A percentile compares a stretch with the other conserved stretches of the same genome.
phyloP scores from a whole-genome alignment of 1,284 basidiomycete species.

The Leccinum pachyderme region DNA sequence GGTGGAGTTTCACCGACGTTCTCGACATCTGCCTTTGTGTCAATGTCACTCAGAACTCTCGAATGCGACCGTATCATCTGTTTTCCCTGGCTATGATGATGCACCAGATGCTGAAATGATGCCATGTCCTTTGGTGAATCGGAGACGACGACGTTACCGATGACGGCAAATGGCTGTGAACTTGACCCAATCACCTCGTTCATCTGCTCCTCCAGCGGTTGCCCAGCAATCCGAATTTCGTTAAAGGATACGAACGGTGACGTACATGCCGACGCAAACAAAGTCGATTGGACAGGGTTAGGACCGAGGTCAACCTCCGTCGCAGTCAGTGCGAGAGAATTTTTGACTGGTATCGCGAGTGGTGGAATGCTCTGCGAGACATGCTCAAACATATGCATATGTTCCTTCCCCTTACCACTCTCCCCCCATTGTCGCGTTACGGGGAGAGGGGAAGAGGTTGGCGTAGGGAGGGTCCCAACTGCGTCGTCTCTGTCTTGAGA shows the following conservation, averaged over 20 bases:
- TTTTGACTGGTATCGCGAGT: background rate
- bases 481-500: background rate
- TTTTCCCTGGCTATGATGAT: constrained; percentile 1
- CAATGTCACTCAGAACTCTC: background rate
- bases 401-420: constrained; percentile 7
- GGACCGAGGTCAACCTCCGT: constrained; percentile 5
- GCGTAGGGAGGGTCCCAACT: constrained; percentile 21
- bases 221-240: background rate
- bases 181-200: background rate
- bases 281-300: background rate
- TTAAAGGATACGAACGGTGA: constrained; percentile 16
- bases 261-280: constrained; percentile 3
- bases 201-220: background rate
- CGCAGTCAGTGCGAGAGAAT: background rate
- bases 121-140: background rate
- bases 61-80: background rate
- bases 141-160: constrained; percentile 16
- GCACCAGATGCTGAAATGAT: background rate
- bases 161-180: constrained; percentile 15
- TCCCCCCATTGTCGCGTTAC: background rate
- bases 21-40: background rate
- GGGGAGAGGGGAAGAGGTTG: constrained; percentile 26
- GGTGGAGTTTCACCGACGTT: constrained; percentile 2
- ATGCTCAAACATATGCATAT: constrained; percentile 1
- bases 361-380: background rate